Base-by-base conservation (phyloP, 257 asterid species). In the Capsicum chinense region DNA sequence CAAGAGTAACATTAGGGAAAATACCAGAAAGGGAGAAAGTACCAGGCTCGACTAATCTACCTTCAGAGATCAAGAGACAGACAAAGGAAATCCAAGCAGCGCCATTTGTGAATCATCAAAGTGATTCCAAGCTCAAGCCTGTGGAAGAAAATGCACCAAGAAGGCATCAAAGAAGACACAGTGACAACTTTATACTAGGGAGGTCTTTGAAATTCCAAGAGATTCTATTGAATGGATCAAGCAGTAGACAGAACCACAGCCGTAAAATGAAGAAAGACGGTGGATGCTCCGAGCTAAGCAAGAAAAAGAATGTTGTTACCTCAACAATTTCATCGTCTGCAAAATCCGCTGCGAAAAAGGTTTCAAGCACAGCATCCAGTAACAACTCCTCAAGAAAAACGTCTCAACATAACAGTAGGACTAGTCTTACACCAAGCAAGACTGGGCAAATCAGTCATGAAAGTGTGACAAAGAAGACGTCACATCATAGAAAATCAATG, bases 21-120 rank as follows among this genome's bases (percentile, higher is more conserved):
- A 50, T 56, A 37, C 50, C 21, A 16, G 59, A 83, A 35, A 44
- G 42, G 56, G 68, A 68, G 80, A 52, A 68, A 54, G 19, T 54
- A 54, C 15, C 50, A 26, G 60, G 16, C 64, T 78, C 82, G 33
- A 33, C 82, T 54, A 78, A 54, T 13, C 81, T 21, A 21, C 19
- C 19, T 74, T 48, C 80, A 48, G 80, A 74, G 11, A 82, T 56
- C 70, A 82, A 66, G 84, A 82, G 4, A 10, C 84, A 82, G 5
- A 64, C 62, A 52, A 50, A 14, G 64, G 64, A 78, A 78, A 33
- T 78, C 15, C 50, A 17, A 78, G 3, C 60, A 7, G 64, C 8
- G n/a, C 50, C 26, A 26, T 76, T 15, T 33, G 64, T 4, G 54
- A 56, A 54, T 78, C 33, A 54, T 33, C 64, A 54, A 54, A 26